Percentiles rank a stretch among this genome's conserved stretches.
These are phyloP conservation scores for Penicillium arizonense DNA, from an alignment of 495 filamentous ascomycete genomes.

Conservation along the genomic window DNA sequence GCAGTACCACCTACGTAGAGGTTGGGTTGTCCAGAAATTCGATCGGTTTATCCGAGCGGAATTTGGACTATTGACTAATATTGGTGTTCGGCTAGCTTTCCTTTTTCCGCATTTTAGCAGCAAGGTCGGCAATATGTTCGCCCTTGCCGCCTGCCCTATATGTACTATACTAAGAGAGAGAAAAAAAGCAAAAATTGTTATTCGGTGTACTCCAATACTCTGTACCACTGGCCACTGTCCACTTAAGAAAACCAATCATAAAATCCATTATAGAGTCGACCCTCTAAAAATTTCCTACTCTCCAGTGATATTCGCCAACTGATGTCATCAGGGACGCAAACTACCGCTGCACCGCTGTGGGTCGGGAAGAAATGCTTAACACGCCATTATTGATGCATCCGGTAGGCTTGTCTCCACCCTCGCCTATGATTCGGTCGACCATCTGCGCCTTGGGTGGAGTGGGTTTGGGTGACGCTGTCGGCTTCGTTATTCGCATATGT, in stretches of 20 bases:
- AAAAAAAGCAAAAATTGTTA: no score
- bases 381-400: slow-evolving; percentile 34
- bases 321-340: slow-evolving; percentile 30
- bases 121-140: no score
- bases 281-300: not conserved
- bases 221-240: no score
- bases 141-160: no score
- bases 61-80: no score
- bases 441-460: slow-evolving; percentile 5
- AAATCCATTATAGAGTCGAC: not conserved
- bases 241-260: not conserved
- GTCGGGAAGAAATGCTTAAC: slow-evolving; percentile 27
- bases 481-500: slow-evolving; percentile 5
- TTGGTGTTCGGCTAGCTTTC: no score
- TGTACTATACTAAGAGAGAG: no score
- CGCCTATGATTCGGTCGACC: slow-evolving; percentile 20
- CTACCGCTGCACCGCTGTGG: slow-evolving; percentile 6
- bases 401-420: slow-evolving; percentile 15
- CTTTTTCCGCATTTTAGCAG: no score
- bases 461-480: slow-evolving; percentile 9
- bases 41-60: no score
- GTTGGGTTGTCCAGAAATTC: no score
- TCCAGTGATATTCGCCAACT: not conserved
- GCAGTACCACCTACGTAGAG: no score
- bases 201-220: no score